These are phyloP conservation scores for Haemoproteus tartakovskyi DNA, from an alignment of 169 alveolate species.

Conservation along the genomic window DNA sequence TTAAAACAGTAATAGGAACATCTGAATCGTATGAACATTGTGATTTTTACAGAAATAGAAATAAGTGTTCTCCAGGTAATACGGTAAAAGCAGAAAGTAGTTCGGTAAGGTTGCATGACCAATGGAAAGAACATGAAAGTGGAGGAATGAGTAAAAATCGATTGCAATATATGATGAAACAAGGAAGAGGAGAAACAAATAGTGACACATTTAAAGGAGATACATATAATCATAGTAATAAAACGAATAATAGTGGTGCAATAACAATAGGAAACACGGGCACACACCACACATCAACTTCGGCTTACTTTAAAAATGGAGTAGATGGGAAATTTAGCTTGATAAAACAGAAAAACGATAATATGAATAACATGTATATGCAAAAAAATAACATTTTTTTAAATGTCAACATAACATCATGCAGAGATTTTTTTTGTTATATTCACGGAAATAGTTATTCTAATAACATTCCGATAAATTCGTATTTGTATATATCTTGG, in stretches of 20 bases:
- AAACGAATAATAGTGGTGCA: not conserved
- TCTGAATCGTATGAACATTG: not conserved
- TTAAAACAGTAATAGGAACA: not conserved
- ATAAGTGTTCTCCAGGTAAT: not conserved
- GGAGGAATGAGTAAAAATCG: not conserved
- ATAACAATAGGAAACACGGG: not conserved
- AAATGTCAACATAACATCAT: conserved; percentile 54
- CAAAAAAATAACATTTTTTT: conserved; percentile 25
- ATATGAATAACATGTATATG: conserved; percentile 24
- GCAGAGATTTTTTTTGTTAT: conserved; percentile 56
- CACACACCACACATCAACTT: not conserved
- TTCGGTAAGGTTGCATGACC: not conserved
- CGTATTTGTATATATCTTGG: conserved; percentile 75
- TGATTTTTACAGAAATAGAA: too few species aligned
- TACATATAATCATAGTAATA: not conserved
- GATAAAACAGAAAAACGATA: conserved; percentile 46
- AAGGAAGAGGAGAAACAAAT: not conserved
- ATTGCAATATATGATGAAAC: too few species aligned
- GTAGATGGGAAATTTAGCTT: conserved; percentile 24
- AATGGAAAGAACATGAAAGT: not conserved
- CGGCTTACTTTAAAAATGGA: conserved; percentile 5
- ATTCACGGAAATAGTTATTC: conserved; percentile 65
- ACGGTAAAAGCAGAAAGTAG: conserved; percentile 2
- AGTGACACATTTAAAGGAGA: not conserved
- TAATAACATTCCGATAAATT: conserved; percentile 62